These are phyloP conservation scores for Aaosphaeria pasadenensis DNA, from an alignment of 2,329 filamentous ascomycete genomes.

Conservation along the genomic window DNA sequence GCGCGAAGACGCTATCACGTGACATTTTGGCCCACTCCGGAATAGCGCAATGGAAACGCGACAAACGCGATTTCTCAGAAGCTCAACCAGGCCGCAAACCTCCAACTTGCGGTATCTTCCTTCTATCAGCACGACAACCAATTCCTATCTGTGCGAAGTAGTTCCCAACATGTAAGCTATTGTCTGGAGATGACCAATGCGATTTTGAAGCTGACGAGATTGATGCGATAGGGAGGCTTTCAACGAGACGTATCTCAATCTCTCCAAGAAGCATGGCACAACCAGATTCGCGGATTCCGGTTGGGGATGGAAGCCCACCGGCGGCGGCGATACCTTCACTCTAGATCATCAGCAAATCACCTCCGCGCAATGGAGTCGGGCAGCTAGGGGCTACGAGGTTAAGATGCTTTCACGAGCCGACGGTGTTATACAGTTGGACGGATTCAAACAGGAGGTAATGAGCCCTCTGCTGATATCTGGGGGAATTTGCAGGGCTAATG, in stretches of 20 bases:
- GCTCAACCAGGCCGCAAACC: neutral
- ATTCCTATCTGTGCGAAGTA: neutral
- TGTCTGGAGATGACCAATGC: too few species aligned
- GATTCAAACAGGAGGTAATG: conserved; percentile 78
- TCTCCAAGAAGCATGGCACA: conserved; percentile 88
- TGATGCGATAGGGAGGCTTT: conserved; percentile 71
- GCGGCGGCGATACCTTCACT: conserved; percentile 88
- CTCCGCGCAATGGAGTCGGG: conserved; percentile 90
- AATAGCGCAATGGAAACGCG: neutral
- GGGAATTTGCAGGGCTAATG: conserved; percentile 3
- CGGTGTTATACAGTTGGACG: conserved; percentile 88
- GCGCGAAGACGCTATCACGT: too few species aligned
- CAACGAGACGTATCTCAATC: conserved; percentile 93
- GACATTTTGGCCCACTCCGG: too few species aligned
- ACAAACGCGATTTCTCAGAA: neutral
- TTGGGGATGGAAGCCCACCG: conserved; percentile 89
- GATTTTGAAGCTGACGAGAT: too few species aligned
- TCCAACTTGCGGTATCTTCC: neutral
- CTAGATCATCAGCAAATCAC: conserved; percentile 83
- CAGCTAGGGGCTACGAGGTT: conserved; percentile 87
- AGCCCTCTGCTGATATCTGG: neutral
- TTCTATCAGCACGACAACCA: neutral
- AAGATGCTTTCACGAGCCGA: conserved; percentile 84
- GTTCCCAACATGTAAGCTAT: neutral
- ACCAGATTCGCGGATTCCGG: conserved; percentile 94